These are phyloP conservation scores for Colletotrichum sp. DNA, from an alignment of 2,329 filamentous ascomycete species.

Conservation along the genomic window DNA sequence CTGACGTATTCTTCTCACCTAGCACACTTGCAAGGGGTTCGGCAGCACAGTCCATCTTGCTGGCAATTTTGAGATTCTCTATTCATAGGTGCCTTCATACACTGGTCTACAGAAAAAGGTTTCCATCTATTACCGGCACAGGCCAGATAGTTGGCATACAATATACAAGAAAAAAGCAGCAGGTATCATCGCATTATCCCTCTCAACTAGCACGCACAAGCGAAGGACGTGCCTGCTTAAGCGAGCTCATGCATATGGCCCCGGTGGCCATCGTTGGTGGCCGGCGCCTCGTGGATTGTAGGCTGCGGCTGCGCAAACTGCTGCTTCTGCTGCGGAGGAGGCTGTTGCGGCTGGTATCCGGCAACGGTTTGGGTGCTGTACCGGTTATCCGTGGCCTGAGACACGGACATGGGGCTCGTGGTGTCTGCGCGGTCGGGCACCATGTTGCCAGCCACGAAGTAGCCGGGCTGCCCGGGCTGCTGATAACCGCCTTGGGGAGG, in stretches of 20 bases:
- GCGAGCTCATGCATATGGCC: conserved; percentile 46
- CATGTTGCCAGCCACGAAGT: conserved; percentile 17
- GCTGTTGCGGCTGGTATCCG: conserved; percentile 15
- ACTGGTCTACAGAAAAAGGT: neutral
- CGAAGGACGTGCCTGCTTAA: conserved; percentile 17
- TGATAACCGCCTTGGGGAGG: conserved; percentile 2
- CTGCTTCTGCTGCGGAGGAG: conserved; percentile 21
- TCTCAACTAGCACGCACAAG: neutral
- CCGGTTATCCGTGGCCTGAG: conserved; percentile 4
- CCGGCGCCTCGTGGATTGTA: conserved; percentile 42
- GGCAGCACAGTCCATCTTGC: neutral
- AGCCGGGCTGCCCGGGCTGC: conserved; percentile 17
- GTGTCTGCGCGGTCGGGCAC: conserved; percentile 19
- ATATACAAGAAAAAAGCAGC: neutral
- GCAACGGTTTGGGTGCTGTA: conserved; percentile 9
- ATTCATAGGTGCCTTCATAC: neutral
- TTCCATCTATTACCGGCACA: neutral
- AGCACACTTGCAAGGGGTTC: neutral
- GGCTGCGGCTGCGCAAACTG: conserved; percentile 24
- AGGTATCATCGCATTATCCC: neutral
- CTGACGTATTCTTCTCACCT: neutral
- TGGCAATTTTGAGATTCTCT: neutral
- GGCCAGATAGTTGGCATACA: neutral
- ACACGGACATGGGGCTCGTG: conserved; percentile 16
- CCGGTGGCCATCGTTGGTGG: conserved; percentile 36